Evolutionary conservation across 805 yeast genomes (phyloP), one percentile per base, ranked within the genome.

Genomic region (Dipodascus albidus): DNA sequence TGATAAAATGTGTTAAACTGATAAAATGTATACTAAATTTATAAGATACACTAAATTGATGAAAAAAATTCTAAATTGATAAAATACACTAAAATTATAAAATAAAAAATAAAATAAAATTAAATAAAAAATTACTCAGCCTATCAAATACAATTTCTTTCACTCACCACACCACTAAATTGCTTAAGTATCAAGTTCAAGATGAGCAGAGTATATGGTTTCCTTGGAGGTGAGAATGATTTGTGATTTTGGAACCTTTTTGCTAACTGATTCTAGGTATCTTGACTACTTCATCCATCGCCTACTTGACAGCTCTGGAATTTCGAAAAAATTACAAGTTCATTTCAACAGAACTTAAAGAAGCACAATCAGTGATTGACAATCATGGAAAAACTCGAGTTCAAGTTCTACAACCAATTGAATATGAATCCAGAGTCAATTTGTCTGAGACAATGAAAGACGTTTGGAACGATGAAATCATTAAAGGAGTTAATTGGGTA

Each of bases 401-500:
- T 31, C 69, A 72, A 33, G 78, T 77, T 57, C 67, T 76, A 23
- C 62, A 74, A 52, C 75, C 75, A 27, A 63, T 71, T 49, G 63
- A 71, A 20, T 79, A 79, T 54, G 67, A 71, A 54, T 69, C 74
- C 24, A 74, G 85, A 27, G 67, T 71, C 9, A 64, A 69, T 22
- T 56, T 80, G 31, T 62, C 62, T 8, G 89, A 87, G 65, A 82
- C 89, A 0, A 71, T 78, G 56, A 84, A 82, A 59, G 95, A 86
- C 62, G 73, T 85, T 47, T 86, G 95, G 95, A 83, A 86, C 63
- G 81, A 78, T 48, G 90, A 85, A 64, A 76, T 86, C 52, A 74
- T 83, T 54, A 72, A 70, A 48, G 75, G 77, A 55, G 86, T 82
- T 21, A 80, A 80, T 59, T 82, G 85, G 78, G 59, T 84, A 14